These are phyloP conservation scores for Kluyveromyces nonfermentans DNA, from an alignment of 805 yeast genomes.

Conservation along the genomic window DNA sequence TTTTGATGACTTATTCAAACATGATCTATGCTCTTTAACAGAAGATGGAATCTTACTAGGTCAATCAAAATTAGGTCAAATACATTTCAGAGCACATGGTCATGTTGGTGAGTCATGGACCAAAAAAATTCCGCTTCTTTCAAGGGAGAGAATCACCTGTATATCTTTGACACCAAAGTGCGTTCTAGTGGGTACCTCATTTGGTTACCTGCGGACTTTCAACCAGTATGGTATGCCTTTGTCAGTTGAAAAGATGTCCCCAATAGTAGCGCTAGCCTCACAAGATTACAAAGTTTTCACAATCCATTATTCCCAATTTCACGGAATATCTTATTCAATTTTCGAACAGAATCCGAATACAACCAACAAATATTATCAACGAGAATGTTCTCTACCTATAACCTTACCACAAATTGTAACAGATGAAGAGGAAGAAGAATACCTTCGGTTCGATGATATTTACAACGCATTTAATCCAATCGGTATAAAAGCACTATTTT, in stretches of 20 bases:
- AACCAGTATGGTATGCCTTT: slow-evolving; percentile 67
- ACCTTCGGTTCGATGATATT: slow-evolving; percentile 18
- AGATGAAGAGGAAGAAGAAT: slow-evolving; percentile 22
- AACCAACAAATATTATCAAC: slow-evolving; percentile 31
- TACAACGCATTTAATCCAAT: slow-evolving; percentile 20
- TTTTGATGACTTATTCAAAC: slow-evolving; percentile 64
- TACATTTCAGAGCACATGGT: slow-evolving; percentile 64
- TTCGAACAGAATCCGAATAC: slow-evolving; percentile 20
- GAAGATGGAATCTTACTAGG: slow-evolving; percentile 60
- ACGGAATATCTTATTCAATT: slow-evolving; percentile 22
- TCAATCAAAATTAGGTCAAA: slow-evolving; percentile 34
- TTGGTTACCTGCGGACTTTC: slow-evolving; percentile 65
- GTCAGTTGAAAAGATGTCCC: slow-evolving; percentile 57
- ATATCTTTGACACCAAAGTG: slow-evolving; percentile 56
- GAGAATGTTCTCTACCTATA: slow-evolving; percentile 40
- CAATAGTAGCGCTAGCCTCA: slow-evolving; percentile 65
- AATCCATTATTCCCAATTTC: slow-evolving; percentile 32
- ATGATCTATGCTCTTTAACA: slow-evolving; percentile 68
- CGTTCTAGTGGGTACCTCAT: slow-evolving; percentile 61
- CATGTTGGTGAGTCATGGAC: slow-evolving; percentile 65
- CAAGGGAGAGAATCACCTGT: slow-evolving; percentile 53
- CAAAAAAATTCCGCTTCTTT: slow-evolving; percentile 40
- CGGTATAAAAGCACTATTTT: slow-evolving; percentile 60
- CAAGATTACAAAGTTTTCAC: slow-evolving; percentile 47
- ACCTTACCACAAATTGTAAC: slow-evolving; percentile 17